Percentiles rank a stretch among this genome's conserved stretches.
Evolutionary conservation across 179 eudicot species (phyloP).

Genomic region (Kewa caespitosa): DNA sequence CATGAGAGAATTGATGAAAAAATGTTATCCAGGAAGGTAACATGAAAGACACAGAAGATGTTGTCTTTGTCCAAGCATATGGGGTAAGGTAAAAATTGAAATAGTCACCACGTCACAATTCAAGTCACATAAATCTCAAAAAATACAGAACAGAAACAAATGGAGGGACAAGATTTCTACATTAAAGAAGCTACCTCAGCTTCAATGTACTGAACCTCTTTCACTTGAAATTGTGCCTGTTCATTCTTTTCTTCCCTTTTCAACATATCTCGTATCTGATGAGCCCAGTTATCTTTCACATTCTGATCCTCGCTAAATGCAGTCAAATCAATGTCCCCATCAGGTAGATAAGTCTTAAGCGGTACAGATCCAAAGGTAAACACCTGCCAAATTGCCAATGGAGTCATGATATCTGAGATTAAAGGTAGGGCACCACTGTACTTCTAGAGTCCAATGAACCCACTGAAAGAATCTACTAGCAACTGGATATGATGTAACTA

Average conservation of each 20-base stretch:
- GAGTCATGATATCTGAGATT: conserved; percentile 13
- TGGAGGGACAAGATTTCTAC: background rate
- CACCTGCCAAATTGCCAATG: conserved; percentile 63
- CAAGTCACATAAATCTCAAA: background rate
- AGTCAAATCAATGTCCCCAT: conserved; percentile 93
- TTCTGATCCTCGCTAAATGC: conserved; percentile 61
- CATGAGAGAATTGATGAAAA: background rate
- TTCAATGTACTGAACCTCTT: conserved; percentile 95
- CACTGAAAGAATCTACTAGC: background rate
- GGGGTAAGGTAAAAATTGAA: background rate
- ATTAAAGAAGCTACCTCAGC: conserved; percentile 67
- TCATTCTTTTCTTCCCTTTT: conserved; percentile 79
- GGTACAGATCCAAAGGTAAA: conserved; percentile 97
- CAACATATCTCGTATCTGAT: conserved; percentile 67
- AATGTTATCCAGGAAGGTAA: conserved; percentile 6
- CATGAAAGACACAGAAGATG: background rate
- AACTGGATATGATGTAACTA: background rate
- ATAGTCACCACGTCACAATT: background rate
- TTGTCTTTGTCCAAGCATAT: background rate
- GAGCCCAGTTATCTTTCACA: conserved; percentile 81
- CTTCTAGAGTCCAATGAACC: background rate
- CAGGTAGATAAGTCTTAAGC: conserved; percentile 91
- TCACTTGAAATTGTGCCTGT: conserved; percentile 84
- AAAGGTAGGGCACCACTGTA: conserved; percentile 12
- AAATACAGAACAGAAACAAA: background rate